phyloP scores from a whole-genome alignment of 768 basidiomycete genomes.

The Sporobolomyces pararoseus region DNA sequence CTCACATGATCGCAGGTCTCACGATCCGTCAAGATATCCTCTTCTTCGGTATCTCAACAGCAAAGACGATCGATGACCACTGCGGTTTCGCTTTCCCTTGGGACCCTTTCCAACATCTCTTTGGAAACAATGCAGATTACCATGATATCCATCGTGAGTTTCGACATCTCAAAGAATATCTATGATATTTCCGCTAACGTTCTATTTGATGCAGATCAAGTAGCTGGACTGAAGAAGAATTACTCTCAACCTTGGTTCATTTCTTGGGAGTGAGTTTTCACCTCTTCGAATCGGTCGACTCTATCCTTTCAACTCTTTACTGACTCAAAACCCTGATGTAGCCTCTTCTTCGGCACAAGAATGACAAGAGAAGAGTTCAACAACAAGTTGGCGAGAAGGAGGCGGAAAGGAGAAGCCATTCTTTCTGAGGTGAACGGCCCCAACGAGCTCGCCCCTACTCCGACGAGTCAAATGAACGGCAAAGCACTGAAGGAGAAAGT shows the following conservation, averaged over 20 bases:
- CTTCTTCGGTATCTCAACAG: conserved; percentile 73
- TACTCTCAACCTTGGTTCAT: conserved; percentile 94
- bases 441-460: conserved; percentile 33
- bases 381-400: conserved; percentile 11
- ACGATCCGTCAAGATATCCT: conserved; percentile 75
- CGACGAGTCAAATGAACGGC: conserved; percentile 24
- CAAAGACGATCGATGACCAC: conserved; percentile 57
- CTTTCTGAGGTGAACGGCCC: conserved; percentile 30
- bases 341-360: conserved; percentile 68
- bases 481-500: conserved; percentile 37
- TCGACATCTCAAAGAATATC: accelerated
- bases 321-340: neutral
- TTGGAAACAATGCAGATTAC: conserved; percentile 87
- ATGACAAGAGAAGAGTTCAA: conserved; percentile 47
- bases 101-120: conserved; percentile 83
- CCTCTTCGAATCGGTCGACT: neutral
- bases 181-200: too few species aligned
- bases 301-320: too few species aligned
- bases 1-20: conserved; percentile 66
- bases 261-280: conserved; percentile 67
- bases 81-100: conserved; percentile 61
- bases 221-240: conserved; percentile 86
- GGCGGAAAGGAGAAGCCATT: conserved; percentile 3
- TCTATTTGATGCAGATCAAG: conserved; percentile 46
- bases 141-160: conserved; percentile 81